Evolutionary conservation across 371 early-diverging fungal genomes (phyloP), one percentile per base, ranked within the genome.

Genomic region (Mortierella polycephala): DNA sequence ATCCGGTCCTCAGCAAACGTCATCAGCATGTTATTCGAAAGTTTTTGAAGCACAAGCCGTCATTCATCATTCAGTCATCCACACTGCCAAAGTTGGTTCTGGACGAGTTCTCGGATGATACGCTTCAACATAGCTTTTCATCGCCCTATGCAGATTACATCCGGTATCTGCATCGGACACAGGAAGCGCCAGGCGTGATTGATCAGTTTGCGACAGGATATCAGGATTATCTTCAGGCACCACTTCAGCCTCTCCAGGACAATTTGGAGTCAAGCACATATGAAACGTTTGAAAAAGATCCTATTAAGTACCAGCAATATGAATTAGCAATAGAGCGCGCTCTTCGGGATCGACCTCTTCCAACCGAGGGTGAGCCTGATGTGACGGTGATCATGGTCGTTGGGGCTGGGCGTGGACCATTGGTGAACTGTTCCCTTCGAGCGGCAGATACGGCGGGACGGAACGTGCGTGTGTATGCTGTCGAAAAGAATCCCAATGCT

Each of bases 401-500:
- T 21, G 91, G 93, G 56, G 91, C 96, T 57, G 91, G 91, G 30
- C 87, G 92, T 69, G 93, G 93, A 11, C 94, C 93, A 2, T 73
- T 95, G n/a, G 92, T 98, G 8, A 91, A 93, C 53, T 90, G 97
- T 21, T 92, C 93, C 46, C 84, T 97, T 21, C 81, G 86, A 21
- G 96, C 97, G 0, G 88, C 97, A 2, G 89, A 88, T 18, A 84
- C 82, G 55, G 88, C 93, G 5, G 81, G 86, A 11, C 84, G 88
- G 1, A 83, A 83, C 44, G 90, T 98, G 10, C 82, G 85, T 8
- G 69, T 97, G 13, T 91, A 91, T 79, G 98, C 98, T 0, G 75
- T 98, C 2, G 98, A 98, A 74, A 98, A 98, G 87, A 98, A 98
- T 70, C 93, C 96, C 0, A 96, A 96, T 74, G 98, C 97, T 1